These are phyloP conservation scores for Paxillus rubicundulus DNA, from an alignment of 768 basidiomycete species.

Conservation along the genomic window DNA sequence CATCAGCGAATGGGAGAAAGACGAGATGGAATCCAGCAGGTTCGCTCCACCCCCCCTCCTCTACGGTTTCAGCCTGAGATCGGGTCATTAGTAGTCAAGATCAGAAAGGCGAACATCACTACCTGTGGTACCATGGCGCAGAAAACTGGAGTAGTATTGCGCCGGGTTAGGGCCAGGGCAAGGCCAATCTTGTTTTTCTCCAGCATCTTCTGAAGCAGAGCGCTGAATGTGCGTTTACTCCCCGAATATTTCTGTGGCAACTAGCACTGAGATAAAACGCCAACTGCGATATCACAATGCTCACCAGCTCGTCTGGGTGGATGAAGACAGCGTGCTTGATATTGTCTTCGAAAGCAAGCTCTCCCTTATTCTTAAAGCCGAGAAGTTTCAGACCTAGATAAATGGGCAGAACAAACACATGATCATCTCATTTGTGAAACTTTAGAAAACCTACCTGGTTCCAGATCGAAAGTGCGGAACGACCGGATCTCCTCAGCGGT, in stretches of 20 bases:
- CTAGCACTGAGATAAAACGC: not conserved
- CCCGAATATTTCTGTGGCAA: slow-evolving; percentile 70
- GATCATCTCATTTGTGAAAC: not conserved
- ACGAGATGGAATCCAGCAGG: slow-evolving; percentile 93
- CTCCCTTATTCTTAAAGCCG: slow-evolving; percentile 77
- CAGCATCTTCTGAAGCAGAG: slow-evolving; percentile 79
- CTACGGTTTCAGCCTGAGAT: slow-evolving; percentile 62
- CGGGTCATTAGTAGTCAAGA: not conserved
- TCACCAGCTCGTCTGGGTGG: slow-evolving; percentile 86
- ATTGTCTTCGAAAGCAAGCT: slow-evolving; percentile 83
- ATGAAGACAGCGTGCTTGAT: slow-evolving; percentile 90
- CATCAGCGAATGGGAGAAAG: slow-evolving; percentile 92
- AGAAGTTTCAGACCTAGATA: slow-evolving; percentile 78
- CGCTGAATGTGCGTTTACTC: slow-evolving; percentile 88
- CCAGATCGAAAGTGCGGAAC: slow-evolving; percentile 77
- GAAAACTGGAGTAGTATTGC: slow-evolving; percentile 74
- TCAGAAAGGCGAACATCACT: not conserved
- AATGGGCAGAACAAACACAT: not conserved
- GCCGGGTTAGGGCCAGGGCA: slow-evolving; percentile 65
- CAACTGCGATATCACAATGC: slow-evolving; percentile 11
- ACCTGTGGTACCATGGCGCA: slow-evolving; percentile 89
- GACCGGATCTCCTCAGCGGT: slow-evolving; percentile 78
- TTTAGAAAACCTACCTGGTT: slow-evolving; percentile 52
- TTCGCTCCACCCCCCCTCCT: slow-evolving; percentile 71
- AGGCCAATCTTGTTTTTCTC: slow-evolving; percentile 81